Base-by-base conservation (phyloP, 768 basidiomycete species). In the Collybiopsis luxurians region DNA sequence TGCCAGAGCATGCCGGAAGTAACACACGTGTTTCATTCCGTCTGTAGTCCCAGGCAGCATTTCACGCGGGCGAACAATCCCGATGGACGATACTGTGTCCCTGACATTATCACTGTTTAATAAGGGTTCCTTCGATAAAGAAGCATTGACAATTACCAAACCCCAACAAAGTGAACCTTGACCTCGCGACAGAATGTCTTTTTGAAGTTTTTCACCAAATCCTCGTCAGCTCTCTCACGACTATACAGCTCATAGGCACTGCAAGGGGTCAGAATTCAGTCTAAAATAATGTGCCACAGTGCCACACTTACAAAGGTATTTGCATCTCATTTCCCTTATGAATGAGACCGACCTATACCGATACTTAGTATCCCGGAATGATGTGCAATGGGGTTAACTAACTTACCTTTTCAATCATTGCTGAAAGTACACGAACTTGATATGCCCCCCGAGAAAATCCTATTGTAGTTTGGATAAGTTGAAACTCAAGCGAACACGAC, bases 371-470 rank as follows among this genome's bases (percentile, higher is more conserved):
- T 12, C 24, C n/a, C 13, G 36, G 36, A 38, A 9, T 38, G 36
- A 17, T 7, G 7, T 17, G 17, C 9, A 38, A 38, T 38, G 7
- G 7, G 17, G 36, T 7, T 9, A 17, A 38, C 36, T 9, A 11
- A 13, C 13, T n/a, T 36, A 70, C 73, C 43, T 52, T 64, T 27
- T 66, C 53, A 27, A 71, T 66, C 70, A 72, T 71, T 2, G 51
- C 70, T 4, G 69, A 64, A 34, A 71, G 17, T 0, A 61, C 64
- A 26, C 71, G 67, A 12, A 64, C 66, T 56, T 71, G 71, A 56
- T 71, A 71, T n/a, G 71, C 71, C 10, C 71, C 71, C 1, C 71
- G 66, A 6, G 71, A 73, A 53, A 72, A 72, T 1, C 70, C 71
- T 68, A 17, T 48, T n/a, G 34, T 30, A 13, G 24, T 46, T 21